Percentiles rank a stretch among this genome's conserved stretches.
These are phyloP conservation scores for Thelonectria rubi DNA, from an alignment of 2,329 filamentous ascomycete species.

Conservation along the genomic window DNA sequence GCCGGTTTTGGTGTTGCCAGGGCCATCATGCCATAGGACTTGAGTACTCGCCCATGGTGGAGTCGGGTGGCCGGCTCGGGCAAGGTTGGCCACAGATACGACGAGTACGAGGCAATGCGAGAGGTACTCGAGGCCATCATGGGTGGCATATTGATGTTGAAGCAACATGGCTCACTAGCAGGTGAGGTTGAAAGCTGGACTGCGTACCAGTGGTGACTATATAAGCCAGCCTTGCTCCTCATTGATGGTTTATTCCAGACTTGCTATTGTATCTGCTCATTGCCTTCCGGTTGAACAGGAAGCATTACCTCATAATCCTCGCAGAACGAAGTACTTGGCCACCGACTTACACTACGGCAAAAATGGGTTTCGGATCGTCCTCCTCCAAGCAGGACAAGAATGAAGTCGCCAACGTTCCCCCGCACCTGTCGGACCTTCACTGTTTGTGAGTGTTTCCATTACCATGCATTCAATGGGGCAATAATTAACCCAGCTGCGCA, in stretches of 20 bases:
- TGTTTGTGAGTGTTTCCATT: slow-evolving; percentile 50
- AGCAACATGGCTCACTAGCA: too few species aligned
- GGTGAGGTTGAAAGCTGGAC: too few species aligned
- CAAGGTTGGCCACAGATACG: slow-evolving; percentile 8
- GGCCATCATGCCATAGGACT: too few species aligned
- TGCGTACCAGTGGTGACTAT: too few species aligned
- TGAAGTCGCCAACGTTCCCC: slow-evolving; percentile 50
- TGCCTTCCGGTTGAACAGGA: not conserved
- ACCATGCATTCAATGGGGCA: not conserved
- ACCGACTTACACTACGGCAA: not conserved
- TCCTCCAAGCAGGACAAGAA: slow-evolving; percentile 34
- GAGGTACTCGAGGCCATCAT: not conserved
- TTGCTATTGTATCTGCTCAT: too few species aligned
- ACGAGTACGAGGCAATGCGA: slow-evolving; percentile 11
- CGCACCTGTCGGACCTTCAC: slow-evolving; percentile 58
- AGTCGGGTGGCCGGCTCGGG: too few species aligned
- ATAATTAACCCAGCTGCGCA: slow-evolving; percentile 9
- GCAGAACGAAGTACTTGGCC: not conserved
- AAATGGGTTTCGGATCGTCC: slow-evolving; percentile 40
- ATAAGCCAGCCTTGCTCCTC: too few species aligned
- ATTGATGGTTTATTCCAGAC: too few species aligned
- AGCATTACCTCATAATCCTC: not conserved
- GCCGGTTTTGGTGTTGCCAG: too few species aligned
- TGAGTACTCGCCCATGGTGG: too few species aligned
- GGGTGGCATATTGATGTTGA: too few species aligned